Evolutionary conservation across 2,329 filamentous ascomycete species (phyloP), one percentile per base, ranked within the genome.

Genomic region (Calonectria pteridis): DNA sequence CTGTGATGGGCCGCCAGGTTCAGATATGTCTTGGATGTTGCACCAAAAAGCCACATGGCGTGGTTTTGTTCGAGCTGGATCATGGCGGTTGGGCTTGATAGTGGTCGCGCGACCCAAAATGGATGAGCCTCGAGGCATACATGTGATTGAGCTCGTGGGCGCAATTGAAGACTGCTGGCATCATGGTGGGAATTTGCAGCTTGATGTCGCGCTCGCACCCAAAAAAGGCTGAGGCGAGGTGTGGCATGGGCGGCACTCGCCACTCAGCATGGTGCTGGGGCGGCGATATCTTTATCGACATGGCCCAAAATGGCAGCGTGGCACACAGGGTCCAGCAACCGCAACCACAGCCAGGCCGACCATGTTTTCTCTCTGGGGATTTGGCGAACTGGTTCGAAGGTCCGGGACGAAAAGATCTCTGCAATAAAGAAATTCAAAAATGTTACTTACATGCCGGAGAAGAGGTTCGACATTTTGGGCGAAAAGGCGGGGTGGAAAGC

Each of bases 391-490:
- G 70, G 7, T 20, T 43, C 33, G 33, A 55, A 31, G 28, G 40
- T 66, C 55, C 46, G 29, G 28, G 31, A 51, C 1, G 58, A 28
- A 50, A 51, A 40, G 28, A 29, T 68, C 6, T 40, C 55, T 35
- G 14, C 64, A 62, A 33, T 33, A 72, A 35, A 49, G 26, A 63
- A 37, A 75, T 66, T 28, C 37, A 75, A 69, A 70, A 67, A 73
- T 77, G 63, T 70, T 75, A 90, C 89, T 89, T 86, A 91, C 89
- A 91, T 91, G 84, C 89, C 89, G 80, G 89, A 91, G 82, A 91
- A 91, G 79, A 91, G 85, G 85, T 90, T 91, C 79, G 89, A 91
- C 89, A 91, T 91, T 82, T 80, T 85, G 79, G 77, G 72, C 68
- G 70, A 69, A 77, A 75, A 77, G 77, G 77, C 73, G 76, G 77